phyloP scores from a whole-genome alignment of 164 flowering plant genomes.

The Brasenia schreberi region DNA sequence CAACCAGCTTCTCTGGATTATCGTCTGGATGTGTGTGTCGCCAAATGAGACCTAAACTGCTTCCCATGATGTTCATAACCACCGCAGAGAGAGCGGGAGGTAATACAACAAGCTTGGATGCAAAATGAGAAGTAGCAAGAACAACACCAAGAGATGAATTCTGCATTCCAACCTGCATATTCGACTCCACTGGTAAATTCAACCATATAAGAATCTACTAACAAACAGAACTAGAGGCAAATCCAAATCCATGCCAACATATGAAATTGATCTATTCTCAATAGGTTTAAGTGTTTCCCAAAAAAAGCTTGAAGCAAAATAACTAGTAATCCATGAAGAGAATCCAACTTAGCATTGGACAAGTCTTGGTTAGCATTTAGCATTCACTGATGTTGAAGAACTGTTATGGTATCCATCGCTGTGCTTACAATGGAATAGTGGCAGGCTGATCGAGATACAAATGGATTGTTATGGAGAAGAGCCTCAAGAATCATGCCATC shows the following conservation, averaged over 20 bases:
- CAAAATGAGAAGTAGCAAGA: conserved; percentile 67
- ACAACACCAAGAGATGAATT: conserved; percentile 75
- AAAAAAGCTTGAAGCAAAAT: too few species aligned
- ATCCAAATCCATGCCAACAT: neutral
- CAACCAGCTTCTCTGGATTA: conserved; percentile 1
- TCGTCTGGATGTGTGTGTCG: conserved; percentile 39
- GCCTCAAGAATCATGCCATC: too few species aligned
- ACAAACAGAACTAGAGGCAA: neutral
- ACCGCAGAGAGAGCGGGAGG: conserved; percentile 78
- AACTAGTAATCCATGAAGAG: too few species aligned
- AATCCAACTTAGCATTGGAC: too few species aligned
- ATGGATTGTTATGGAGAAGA: too few species aligned
- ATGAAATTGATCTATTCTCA: too few species aligned
- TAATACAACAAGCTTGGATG: conserved; percentile 63
- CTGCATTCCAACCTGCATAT: conserved; percentile 78
- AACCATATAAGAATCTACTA: neutral
- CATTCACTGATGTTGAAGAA: too few species aligned
- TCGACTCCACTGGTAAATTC: neutral
- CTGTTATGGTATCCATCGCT: too few species aligned
- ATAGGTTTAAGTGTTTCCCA: too few species aligned
- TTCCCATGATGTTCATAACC: conserved; percentile 82
- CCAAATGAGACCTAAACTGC: conserved; percentile 69
- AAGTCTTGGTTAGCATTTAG: too few species aligned
- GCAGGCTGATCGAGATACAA: too few species aligned
- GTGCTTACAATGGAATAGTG: too few species aligned